phyloP scores from a whole-genome alignment of 441 rosid genomes.

The Flueggea neowawraea region DNA sequence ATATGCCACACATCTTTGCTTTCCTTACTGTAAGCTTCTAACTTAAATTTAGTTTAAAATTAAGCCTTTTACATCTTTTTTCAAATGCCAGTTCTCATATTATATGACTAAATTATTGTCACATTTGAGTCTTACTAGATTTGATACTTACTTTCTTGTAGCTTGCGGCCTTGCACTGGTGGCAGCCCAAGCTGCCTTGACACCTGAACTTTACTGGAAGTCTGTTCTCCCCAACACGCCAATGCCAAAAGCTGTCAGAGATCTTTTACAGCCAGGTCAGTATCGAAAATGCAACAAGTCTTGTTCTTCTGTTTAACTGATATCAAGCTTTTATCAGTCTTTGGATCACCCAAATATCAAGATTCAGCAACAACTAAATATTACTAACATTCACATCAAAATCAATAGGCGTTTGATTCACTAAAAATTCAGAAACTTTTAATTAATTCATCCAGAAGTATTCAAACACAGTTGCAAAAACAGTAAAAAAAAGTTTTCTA shows the following conservation, averaged over 20 bases:
- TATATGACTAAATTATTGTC: neutral
- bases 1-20: conserved; percentile 22
- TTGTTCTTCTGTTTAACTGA: too few species aligned
- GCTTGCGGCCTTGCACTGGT: conserved; percentile 47
- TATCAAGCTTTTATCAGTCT: too few species aligned
- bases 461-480: too few species aligned
- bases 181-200: conserved; percentile 46
- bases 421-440: too few species aligned
- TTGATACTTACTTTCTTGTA: conserved; percentile 21
- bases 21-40: conserved; percentile 39
- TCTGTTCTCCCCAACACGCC: conserved; percentile 69
- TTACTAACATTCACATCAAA: too few species aligned
- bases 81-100: too few species aligned
- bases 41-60: neutral
- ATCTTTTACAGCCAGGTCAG: conserved; percentile 52
- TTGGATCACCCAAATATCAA: too few species aligned
- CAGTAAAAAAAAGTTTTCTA: too few species aligned
- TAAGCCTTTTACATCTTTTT: too few species aligned
- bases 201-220: conserved; percentile 74
- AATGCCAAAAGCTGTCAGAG: conserved; percentile 64
- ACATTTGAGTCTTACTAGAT: neutral
- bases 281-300: neutral
- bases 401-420: too few species aligned
- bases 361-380: too few species aligned
- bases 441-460: too few species aligned